Percentiles rank a stretch among this genome's conserved stretches.
Conservation (phyloP, 805 yeast genomes). For the Saccharomycopsis guyanensis region DNA sequence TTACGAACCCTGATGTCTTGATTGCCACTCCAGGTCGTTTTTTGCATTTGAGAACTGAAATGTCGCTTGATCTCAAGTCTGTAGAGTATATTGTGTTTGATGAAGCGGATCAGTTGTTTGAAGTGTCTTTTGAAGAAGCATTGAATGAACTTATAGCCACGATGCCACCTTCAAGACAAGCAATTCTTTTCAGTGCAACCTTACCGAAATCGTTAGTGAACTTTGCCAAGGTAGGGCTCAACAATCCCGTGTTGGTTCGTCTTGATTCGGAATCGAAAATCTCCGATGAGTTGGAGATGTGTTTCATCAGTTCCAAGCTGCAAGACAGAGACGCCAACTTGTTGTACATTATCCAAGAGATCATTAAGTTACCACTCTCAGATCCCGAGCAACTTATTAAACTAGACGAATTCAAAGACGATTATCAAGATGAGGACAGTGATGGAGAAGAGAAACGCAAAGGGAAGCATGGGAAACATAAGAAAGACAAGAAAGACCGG, state of each 20-base stretch:
- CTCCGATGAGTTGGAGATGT: slow-evolving; percentile 86
- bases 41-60: slow-evolving; percentile 90
- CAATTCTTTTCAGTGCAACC: slow-evolving; percentile 89
- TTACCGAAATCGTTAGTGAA: slow-evolving; percentile 88
- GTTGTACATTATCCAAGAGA: slow-evolving; percentile 67
- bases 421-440: slow-evolving; percentile 33
- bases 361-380: slow-evolving; percentile 77
- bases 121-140: slow-evolving; percentile 93
- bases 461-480: slow-evolving; percentile 27
- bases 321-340: slow-evolving; percentile 88
- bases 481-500: slow-evolving; percentile 35
- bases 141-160: slow-evolving; percentile 81
- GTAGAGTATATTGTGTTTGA: slow-evolving; percentile 91
- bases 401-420: slow-evolving; percentile 42
- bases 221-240: slow-evolving; percentile 94
- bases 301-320: slow-evolving; percentile 70
- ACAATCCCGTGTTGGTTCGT: slow-evolving; percentile 86
- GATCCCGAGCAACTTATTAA: slow-evolving; percentile 57
- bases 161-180: slow-evolving; percentile 77
- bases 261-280: slow-evolving; percentile 89
- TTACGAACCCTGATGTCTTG: slow-evolving; percentile 88
- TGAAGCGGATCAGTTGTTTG: slow-evolving; percentile 95
- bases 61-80: slow-evolving; percentile 76
- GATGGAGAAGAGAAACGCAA: slow-evolving; percentile 26
- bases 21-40: slow-evolving; percentile 98